Evolutionary conservation across 352 stramenopile species (phyloP).

Genomic region (Pythium oligandrum): DNA sequence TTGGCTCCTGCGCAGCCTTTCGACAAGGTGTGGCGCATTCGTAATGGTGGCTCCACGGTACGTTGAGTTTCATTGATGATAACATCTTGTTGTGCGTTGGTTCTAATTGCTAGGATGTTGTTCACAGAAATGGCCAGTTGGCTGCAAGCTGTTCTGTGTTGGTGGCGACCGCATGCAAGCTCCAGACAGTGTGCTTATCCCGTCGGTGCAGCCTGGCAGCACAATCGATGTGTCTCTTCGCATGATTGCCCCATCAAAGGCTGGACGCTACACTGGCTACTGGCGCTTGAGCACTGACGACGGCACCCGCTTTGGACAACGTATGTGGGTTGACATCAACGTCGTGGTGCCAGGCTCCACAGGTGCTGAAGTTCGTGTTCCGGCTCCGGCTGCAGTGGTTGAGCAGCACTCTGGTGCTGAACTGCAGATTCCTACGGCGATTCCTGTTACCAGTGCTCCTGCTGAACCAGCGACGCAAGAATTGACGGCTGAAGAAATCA

Average conservation of each 20-base stretch:
- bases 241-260: constrained; percentile 54
- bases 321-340: constrained; percentile 87
- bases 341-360: constrained; percentile 32
- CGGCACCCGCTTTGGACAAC: constrained; percentile 81
- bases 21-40: constrained; percentile 85
- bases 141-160: constrained; percentile 62
- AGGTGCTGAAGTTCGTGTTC: constrained; percentile 16
- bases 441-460: constrained; percentile 4
- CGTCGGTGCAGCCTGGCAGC: constrained; percentile 55
- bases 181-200: constrained; percentile 66
- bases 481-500: constrained; percentile 4
- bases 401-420: constrained; percentile 7
- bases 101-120: not conserved
- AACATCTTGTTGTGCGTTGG: not conserved
- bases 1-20: constrained; percentile 62
- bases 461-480: not conserved
- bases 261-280: constrained; percentile 84
- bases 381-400: constrained; percentile 9
- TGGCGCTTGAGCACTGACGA: constrained; percentile 82
- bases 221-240: constrained; percentile 72
- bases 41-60: constrained; percentile 65
- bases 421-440: constrained; percentile 10
- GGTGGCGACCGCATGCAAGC: constrained; percentile 74
- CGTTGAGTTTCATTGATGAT: not conserved
- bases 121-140: constrained; percentile 60